These are phyloP conservation scores for Chaetomiaceae sp. DNA, from an alignment of 2,329 filamentous ascomycete genomes.

Conservation along the genomic window DNA sequence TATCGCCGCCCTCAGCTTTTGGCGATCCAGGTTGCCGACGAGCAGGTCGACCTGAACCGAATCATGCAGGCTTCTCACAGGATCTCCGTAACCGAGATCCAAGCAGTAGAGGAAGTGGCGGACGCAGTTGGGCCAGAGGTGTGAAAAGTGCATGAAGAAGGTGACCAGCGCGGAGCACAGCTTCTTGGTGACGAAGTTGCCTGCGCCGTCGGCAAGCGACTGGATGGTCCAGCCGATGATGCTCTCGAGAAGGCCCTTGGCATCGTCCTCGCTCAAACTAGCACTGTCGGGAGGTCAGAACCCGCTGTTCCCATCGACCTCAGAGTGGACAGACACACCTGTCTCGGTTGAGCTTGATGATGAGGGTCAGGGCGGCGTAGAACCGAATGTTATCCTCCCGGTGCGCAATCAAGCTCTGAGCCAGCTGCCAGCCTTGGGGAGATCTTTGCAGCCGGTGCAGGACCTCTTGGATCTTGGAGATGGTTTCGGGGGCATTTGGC, in stretches of 20 bases:
- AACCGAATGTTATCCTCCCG: slow-evolving; percentile 74
- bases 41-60: slow-evolving; percentile 39
- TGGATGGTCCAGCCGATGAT: slow-evolving; percentile 58
- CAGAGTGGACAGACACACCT: slow-evolving; percentile 44
- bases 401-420: slow-evolving; percentile 65
- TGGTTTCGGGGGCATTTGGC: slow-evolving; percentile 42
- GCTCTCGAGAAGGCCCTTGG: slow-evolving; percentile 52
- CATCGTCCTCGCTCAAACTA: slow-evolving; percentile 50
- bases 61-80: slow-evolving; percentile 43
- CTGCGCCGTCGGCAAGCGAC: slow-evolving; percentile 45
- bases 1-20: slow-evolving; percentile 51
- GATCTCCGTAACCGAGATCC: slow-evolving; percentile 38
- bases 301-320: background rate
- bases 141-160: slow-evolving; percentile 66
- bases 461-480: slow-evolving; percentile 58
- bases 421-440: slow-evolving; percentile 77
- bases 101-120: slow-evolving; percentile 58
- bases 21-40: slow-evolving; percentile 39
- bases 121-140: slow-evolving; percentile 60
- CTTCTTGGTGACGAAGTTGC: slow-evolving; percentile 62
- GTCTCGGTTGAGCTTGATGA: slow-evolving; percentile 90
- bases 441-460: slow-evolving; percentile 75
- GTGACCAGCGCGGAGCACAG: slow-evolving; percentile 70
- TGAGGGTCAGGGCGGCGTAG: slow-evolving; percentile 87
- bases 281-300: slow-evolving; percentile 29